Conservation (phyloP, 768 basidiomycete species). For the Clitopilus passeckerianus region DNA sequence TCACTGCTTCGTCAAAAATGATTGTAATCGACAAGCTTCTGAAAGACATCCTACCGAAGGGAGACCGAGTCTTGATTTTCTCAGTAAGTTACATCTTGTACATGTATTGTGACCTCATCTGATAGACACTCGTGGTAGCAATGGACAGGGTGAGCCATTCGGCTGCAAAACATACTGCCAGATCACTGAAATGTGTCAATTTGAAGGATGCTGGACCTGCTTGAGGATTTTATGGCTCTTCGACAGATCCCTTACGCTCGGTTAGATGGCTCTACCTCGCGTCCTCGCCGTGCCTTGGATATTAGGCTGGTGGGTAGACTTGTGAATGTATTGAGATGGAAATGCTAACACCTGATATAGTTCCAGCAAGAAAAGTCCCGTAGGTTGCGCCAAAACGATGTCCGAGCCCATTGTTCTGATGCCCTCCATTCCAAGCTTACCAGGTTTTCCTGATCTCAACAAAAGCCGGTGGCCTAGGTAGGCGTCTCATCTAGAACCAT, state of each 20-base stretch:
- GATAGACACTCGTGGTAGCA: conserved; percentile 30
- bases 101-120: not conserved
- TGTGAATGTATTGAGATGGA: not conserved
- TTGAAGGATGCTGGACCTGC: conserved; percentile 57
- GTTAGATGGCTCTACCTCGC: conserved; percentile 49
- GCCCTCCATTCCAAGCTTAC: conserved; percentile 33
- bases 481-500: conserved; percentile 16
- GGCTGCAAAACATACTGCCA: not conserved
- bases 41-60: conserved; percentile 48
- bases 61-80: conserved; percentile 64
- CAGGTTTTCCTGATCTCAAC: conserved; percentile 70
- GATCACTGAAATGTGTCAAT: not conserved
- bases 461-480: conserved; percentile 66
- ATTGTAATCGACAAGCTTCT: conserved; percentile 57
- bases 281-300: conserved; percentile 52
- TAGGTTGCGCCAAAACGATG: conserved; percentile 19
- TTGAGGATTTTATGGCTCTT: conserved; percentile 63
- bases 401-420: conserved; percentile 1
- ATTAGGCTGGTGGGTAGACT: conserved; percentile 43
- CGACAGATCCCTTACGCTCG: conserved; percentile 57
- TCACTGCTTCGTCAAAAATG: conserved; percentile 52
- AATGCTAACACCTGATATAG: conserved; percentile 16
- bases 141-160: conserved; percentile 43
- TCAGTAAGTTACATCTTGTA: conserved; percentile 33
- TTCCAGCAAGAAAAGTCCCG: conserved; percentile 58